Evolutionary conservation across 2,329 filamentous ascomycete genomes (phyloP).

Genomic region (Davidsoniella neocaledoniae): DNA sequence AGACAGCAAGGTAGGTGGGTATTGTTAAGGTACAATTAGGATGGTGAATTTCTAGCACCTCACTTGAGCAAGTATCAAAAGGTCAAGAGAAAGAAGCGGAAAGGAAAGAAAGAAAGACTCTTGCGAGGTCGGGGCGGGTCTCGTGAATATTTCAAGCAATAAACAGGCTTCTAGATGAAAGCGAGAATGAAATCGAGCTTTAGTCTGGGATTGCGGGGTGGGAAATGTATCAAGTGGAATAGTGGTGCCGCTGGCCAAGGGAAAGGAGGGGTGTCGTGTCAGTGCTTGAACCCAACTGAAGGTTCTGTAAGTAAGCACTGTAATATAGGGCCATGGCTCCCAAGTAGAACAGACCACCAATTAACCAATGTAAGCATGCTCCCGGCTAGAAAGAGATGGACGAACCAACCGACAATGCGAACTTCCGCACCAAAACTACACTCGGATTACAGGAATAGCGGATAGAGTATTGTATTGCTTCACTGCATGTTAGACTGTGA

Average conservation of each 20-base stretch:
- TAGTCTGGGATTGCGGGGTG: slow-evolving; percentile 1
- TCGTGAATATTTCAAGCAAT: slow-evolving; percentile 8
- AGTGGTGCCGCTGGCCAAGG: not conserved
- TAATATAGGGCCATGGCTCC: no score
- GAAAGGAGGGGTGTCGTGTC: not conserved
- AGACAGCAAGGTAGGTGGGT: not conserved
- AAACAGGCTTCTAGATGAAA: not conserved
- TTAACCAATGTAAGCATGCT: no score
- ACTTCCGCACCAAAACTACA: no score
- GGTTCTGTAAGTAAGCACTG: not conserved
- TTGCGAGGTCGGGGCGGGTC: slow-evolving; percentile 12
- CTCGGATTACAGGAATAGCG: no score
- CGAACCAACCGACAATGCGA: no score
- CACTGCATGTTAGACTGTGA: no score
- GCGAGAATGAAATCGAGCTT: not conserved
- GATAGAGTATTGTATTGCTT: no score
- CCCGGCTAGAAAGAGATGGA: no score
- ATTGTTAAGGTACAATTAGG: slow-evolving; percentile 4
- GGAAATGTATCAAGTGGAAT: not conserved
- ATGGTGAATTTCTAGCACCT: not conserved
- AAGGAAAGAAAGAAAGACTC: slow-evolving; percentile 1
- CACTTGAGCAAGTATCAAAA: not conserved
- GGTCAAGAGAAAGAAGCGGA: not conserved
- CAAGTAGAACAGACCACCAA: no score
- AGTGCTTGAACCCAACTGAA: not conserved